These are phyloP conservation scores for Deuterostichococcus epilithicus DNA, from an alignment of 139 green algal genomes.

Conservation along the genomic window DNA sequence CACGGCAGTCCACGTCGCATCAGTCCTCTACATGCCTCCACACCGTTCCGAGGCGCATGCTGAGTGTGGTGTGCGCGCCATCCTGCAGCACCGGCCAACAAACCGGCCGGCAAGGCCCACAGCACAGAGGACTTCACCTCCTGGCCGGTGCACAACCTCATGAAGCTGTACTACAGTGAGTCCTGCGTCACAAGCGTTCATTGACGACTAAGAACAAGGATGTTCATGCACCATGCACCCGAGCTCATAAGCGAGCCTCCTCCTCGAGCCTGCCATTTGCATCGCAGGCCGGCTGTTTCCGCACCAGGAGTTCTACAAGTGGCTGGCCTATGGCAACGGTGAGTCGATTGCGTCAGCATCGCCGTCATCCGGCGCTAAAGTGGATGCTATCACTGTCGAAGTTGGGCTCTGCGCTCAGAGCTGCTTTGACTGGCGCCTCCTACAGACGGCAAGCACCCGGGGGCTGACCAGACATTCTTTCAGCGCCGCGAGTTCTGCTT, in stretches of 20 bases:
- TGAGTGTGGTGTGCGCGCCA: no score
- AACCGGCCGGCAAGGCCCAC: background rate
- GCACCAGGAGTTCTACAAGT: conserved; percentile 75
- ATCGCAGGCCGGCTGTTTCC: conserved; percentile 69
- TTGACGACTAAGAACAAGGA: background rate
- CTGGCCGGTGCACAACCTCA: conserved; percentile 45
- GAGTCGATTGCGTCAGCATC: background rate
- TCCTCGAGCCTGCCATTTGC: background rate
- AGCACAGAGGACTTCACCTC: conserved; percentile 1
- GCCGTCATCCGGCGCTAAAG: background rate
- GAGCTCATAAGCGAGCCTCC: no score
- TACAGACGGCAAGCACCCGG: conserved; percentile 71
- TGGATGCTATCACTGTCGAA: background rate
- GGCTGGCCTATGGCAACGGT: conserved; percentile 92
- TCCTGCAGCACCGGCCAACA: background rate
- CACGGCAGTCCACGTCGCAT: no score
- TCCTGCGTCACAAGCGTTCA: conserved; percentile 1
- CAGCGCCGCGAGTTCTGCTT: conserved; percentile 94
- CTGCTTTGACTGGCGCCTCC: background rate
- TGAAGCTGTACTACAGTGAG: conserved; percentile 59
- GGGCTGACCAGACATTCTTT: conserved; percentile 71
- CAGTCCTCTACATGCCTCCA: no score
- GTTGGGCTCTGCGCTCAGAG: no score
- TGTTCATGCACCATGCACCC: background rate
- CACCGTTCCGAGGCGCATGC: no score